Conservation (phyloP, 257 asterid species). For the Thymus mandschuricus region DNA sequence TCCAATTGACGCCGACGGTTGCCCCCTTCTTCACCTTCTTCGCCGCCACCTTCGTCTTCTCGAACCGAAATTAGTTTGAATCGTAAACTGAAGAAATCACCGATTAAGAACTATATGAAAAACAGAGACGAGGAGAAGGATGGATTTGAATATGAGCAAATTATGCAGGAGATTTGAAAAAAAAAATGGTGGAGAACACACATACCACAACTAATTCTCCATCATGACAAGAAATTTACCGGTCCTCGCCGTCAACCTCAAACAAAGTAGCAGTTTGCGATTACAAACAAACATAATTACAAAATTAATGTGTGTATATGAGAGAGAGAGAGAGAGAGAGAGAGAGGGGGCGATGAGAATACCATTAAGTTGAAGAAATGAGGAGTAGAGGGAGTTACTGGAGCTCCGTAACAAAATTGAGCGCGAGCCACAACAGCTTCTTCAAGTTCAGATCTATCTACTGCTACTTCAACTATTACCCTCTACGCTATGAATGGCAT, state of each 20-base stretch:
- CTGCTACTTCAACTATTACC: conserved; percentile 29
- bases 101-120: no score
- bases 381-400: conserved; percentile 21
- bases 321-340: not conserved
- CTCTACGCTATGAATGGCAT: conserved; percentile 29
- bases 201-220: conserved; percentile 14
- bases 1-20: no score
- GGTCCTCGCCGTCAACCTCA: not conserved
- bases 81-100: no score
- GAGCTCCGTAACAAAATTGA: conserved; percentile 33
- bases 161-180: no score
- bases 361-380: conserved; percentile 42
- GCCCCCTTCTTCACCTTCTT: no score
- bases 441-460: conserved; percentile 48
- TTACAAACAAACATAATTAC: conserved; percentile 15
- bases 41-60: no score
- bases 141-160: no score
- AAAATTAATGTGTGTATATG: not conserved
- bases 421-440: conserved; percentile 26
- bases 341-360: not conserved
- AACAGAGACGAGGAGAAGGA: no score
- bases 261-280: conserved; percentile 18
- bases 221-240: conserved; percentile 24
- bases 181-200: no score
- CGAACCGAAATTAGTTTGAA: not conserved